Conservation (phyloP, 768 basidiomycete species). For the Naganishia kalamii region DNA sequence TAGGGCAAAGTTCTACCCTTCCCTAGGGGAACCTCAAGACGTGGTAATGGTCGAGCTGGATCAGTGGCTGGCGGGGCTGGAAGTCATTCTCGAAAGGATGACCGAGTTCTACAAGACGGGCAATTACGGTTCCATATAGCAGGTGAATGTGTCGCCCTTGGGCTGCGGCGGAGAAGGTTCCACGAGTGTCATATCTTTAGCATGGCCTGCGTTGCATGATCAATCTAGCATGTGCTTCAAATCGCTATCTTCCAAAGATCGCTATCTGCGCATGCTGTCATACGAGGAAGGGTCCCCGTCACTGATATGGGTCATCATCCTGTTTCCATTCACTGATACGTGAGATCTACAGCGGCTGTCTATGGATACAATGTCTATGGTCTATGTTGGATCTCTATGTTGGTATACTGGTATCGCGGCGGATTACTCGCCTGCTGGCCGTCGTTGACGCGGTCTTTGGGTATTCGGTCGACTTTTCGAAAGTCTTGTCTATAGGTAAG, state of each 20-base stretch:
- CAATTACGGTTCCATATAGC: constrained; percentile 30
- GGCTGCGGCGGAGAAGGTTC: no score
- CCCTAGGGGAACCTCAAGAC: constrained; percentile 48
- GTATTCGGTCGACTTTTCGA: neutral
- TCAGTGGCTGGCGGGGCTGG: constrained; percentile 55
- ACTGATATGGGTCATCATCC: no score
- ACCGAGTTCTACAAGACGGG: constrained; percentile 50
- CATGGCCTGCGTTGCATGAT: no score
- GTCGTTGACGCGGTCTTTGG: neutral
- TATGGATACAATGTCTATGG: constrained; percentile 16
- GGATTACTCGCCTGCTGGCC: neutral
- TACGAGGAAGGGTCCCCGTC: no score
- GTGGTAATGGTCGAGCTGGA: constrained; percentile 49
- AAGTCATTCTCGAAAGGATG: constrained; percentile 51
- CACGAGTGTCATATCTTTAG: no score
- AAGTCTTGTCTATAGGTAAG: neutral
- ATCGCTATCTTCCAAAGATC: no score
- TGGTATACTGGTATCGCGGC: neutral
- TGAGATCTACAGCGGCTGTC: neutral
- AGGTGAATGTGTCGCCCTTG: neutral
- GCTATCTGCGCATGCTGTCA: no score
- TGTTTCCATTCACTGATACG: no score
- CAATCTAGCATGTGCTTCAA: no score
- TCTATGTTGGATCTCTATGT: neutral
- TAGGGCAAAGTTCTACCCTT: constrained; percentile 57